These are phyloP conservation scores for Paracamarosporium sp. DNA, from an alignment of 2,329 filamentous ascomycete genomes.

Conservation along the genomic window DNA sequence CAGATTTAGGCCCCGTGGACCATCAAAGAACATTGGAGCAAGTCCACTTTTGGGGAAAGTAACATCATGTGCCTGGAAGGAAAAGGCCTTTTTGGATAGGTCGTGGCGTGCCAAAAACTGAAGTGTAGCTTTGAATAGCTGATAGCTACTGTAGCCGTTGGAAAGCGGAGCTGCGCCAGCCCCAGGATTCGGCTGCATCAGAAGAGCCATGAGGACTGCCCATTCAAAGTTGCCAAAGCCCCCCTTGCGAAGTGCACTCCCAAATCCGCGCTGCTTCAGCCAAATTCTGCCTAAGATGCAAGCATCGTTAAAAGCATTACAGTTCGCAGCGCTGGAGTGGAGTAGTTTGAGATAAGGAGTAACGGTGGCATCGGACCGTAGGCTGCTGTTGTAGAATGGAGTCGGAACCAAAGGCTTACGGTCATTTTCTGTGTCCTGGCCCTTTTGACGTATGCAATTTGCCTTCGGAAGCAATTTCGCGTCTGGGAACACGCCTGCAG, in stretches of 20 bases:
- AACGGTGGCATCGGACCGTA: constrained; percentile 79
- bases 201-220: constrained; percentile 77
- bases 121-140: constrained; percentile 93
- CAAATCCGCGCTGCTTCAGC: constrained; percentile 87
- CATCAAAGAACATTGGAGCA: constrained; percentile 80
- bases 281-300: constrained; percentile 87
- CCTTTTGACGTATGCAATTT: constrained; percentile 70
- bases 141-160: constrained; percentile 83
- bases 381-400: constrained; percentile 86
- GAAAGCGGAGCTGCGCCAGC: constrained; percentile 77
- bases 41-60: constrained; percentile 49
- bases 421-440: constrained; percentile 52
- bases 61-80: constrained; percentile 51
- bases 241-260: constrained; percentile 71
- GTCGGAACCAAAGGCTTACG: constrained; percentile 59
- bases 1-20: constrained; percentile 75
- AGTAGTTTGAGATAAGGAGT: constrained; percentile 78
- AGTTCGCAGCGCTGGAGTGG: constrained; percentile 71
- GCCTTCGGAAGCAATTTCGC: constrained; percentile 74
- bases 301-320: constrained; percentile 78
- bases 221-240: constrained; percentile 96
- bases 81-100: constrained; percentile 70
- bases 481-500: constrained; percentile 71
- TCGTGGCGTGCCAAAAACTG: constrained; percentile 83
- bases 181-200: constrained; percentile 78